A percentile compares a stretch with the other conserved stretches of the same genome.
phyloP scores from a whole-genome alignment of 164 flowering plant genomes.

The Brasenia schreberi region DNA sequence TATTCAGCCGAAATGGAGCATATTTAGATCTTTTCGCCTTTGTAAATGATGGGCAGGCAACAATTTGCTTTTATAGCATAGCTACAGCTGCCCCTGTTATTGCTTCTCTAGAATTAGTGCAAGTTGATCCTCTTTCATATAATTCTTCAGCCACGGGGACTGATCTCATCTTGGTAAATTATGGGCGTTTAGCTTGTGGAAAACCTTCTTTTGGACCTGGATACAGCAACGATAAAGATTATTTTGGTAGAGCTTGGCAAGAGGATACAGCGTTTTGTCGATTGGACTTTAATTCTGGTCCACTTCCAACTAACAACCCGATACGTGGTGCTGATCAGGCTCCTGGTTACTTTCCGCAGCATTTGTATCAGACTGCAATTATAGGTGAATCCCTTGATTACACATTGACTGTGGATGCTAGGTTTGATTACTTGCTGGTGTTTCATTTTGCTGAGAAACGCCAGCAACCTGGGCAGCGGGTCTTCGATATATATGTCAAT shows the following conservation, averaged over 20 bases:
- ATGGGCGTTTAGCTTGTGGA: constrained; percentile 67
- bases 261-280: constrained; percentile 32
- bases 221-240: constrained; percentile 60
- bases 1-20: constrained; percentile 44
- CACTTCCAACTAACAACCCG: constrained; percentile 21
- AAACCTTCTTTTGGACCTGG: constrained; percentile 70
- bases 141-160: constrained; percentile 21
- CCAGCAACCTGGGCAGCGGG: constrained; percentile 45
- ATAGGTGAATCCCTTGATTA: constrained; percentile 37
- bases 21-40: constrained; percentile 78
- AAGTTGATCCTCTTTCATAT: constrained; percentile 55
- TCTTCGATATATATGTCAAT: constrained; percentile 76
- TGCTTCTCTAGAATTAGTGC: constrained; percentile 51
- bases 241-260: constrained; percentile 86
- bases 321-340: constrained; percentile 24
- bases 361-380: constrained; percentile 63
- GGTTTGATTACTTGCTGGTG: constrained; percentile 81
- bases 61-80: constrained; percentile 78
- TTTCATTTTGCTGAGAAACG: constrained; percentile 95
- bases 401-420: constrained; percentile 62
- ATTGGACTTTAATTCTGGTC: constrained; percentile 4
- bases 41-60: constrained; percentile 44
- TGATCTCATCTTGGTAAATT: constrained; percentile 49
- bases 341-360: constrained; percentile 77
- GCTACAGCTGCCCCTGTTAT: constrained; percentile 92